These are phyloP conservation scores for Aspergillus ochraceus DNA, from an alignment of 2,329 filamentous ascomycete species.

Conservation along the genomic window DNA sequence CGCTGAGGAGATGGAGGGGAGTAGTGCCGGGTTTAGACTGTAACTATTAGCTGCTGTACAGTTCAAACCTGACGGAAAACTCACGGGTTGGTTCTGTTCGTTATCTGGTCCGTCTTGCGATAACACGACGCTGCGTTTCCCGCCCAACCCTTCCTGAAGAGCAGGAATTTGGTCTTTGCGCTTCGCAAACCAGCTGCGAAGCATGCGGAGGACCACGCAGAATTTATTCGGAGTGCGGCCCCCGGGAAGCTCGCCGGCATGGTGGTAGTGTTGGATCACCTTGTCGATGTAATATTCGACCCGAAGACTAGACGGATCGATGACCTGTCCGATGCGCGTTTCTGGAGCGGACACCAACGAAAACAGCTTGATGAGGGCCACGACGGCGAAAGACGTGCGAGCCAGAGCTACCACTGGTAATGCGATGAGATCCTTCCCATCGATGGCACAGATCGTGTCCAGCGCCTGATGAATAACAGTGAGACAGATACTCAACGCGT, in stretches of 20 bases:
- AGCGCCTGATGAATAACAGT: constrained; percentile 67
- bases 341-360: constrained; percentile 64
- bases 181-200: constrained; percentile 66
- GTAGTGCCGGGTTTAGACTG: constrained; percentile 27
- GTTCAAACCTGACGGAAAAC: not conserved
- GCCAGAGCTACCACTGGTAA: constrained; percentile 72
- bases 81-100: constrained; percentile 10
- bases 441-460: constrained; percentile 63
- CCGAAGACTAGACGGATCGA: constrained; percentile 67
- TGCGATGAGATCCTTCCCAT: constrained; percentile 59
- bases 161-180: constrained; percentile 43
- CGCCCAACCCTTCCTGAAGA: constrained; percentile 25
- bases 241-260: constrained; percentile 62
- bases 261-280: constrained; percentile 67
- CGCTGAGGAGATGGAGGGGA: constrained; percentile 38
- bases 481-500: constrained; percentile 66
- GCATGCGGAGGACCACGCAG: constrained; percentile 67
- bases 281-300: constrained; percentile 66
- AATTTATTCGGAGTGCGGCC: constrained; percentile 70
- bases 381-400: constrained; percentile 68
- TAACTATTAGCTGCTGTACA: not conserved
- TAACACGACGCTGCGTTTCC: not conserved
- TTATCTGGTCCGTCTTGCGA: not conserved
- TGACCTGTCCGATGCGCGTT: constrained; percentile 68
- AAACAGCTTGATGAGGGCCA: constrained; percentile 73